Evolutionary conservation across 495 filamentous ascomycete species (phyloP), one percentile per base, ranked within the genome.

Genomic region (Penicillium canariense): DNA sequence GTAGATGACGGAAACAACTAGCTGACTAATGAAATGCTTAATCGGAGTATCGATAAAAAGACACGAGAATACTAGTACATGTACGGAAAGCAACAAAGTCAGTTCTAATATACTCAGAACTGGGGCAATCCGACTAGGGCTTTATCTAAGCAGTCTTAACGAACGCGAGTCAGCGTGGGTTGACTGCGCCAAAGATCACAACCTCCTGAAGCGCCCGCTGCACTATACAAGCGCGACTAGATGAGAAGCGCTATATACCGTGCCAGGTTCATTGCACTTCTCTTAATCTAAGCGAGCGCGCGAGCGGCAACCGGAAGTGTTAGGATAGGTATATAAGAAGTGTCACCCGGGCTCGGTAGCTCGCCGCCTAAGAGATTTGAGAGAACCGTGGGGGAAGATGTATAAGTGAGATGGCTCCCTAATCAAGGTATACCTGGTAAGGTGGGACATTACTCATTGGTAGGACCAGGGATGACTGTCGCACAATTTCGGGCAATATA

Each of bases 21-120:
- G 44, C 3, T 40, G 43, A 10, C 55, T 49, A 3, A 65, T 55
- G 4, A 56, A 26, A n/a, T 17, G 46, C 4, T 18, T 65, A 14
- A 44, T 59, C 23, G 44, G 53, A 34, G 11, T 38, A 26, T 22
- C 14, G 20, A 46, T 15, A 46, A 46, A 12, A 46, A 46, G 27
- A 17, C 43, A 1, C 11, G 62, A 20, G 27, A 50, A 30, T 50
- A 61, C 20, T 56, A 34, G 40, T 43, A 27, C 11, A 32, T 11
- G 25, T 65, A 7, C 44, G 36, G 1, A 55, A 57, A 28, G 62
- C 60, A 34, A 63, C 67, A 20, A 60, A 56, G 18, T 68, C 65
- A 0, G 48, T 63, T 8, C 50, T 67, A 23, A 65, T 62, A 25
- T 51, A 71, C 52, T 71, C 18, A 3, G 6, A 2, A 40, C 36